Base-by-base conservation (phyloP, 305 asterid species). In the Fraxinus sp. region DNA sequence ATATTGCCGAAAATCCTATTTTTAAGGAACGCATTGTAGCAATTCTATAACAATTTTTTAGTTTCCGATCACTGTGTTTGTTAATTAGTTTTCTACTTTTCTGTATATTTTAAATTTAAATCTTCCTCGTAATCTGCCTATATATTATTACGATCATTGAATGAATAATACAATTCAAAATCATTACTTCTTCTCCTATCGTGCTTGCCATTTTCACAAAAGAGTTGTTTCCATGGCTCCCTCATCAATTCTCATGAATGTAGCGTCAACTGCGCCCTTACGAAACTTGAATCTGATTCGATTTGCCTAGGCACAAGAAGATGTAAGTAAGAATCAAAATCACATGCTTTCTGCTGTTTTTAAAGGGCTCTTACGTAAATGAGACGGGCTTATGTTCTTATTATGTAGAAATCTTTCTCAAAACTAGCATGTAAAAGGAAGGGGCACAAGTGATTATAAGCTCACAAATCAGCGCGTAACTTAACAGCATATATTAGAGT, bases 211-310 rank as follows among this genome's bases (percentile, higher is more conserved):
- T 28, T 28, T 28, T 28, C 30, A 28, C 30, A 28, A 76, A 92
- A 95, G 8, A 97, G 97, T 74, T 94, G 99, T 36, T 91, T 94
- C 98, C 99, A 95, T 75, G 98, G 98, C 78, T 95, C 97, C 18
- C 46, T 97, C 98, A 77, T 94, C 97, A 9, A 95, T 92, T 84
- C 99, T 92, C 99, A 95, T 94, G 92, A 81, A 95, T 3, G 97
- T 93, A 35, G 90, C 88, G 8, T 89, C 93, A 24, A 91, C 88
- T 46, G 84, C 92, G 70, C 97, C 97, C 82, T 88, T 94, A 20
- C 86, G 93, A 84, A 95, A 94, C 89, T 95, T 95, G 20, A 95
- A 95, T 22, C 88, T 86, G 72, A 95, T 85, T 39, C 95, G 86
- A 79, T 85, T 85, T n/a, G 96, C 96, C 97, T 95, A 79, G 79